Base-by-base conservation (phyloP, 495 filamentous ascomycete species). In the Podospora tetraspora region DNA sequence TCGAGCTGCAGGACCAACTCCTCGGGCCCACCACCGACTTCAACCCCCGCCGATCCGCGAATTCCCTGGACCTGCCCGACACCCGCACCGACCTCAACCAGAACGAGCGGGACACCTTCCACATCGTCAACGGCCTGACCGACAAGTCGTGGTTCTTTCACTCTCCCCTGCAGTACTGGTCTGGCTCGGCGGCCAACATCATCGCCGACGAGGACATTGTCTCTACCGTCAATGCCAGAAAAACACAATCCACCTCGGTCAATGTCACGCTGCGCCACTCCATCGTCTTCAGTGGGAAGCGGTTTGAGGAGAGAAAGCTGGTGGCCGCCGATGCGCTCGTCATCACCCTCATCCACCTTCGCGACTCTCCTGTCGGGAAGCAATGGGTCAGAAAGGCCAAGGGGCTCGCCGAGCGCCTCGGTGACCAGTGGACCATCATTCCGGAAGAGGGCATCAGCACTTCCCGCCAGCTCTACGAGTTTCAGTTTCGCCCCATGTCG, bases 101-200 rank as follows among this genome's bases (percentile, higher is more conserved):
- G 5, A 71, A 76, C 16, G 75, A 84, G 64, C 79, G 85, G 12
- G 83, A 86, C 58, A 66, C 79, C 7, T 80, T 82, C 43, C 84
- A 86, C 72, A 79, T 82, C 61, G 75, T 76, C 65, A 85, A 86
- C 68, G 83, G 83, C 29, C 68, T 84, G 61, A 85, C 79, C 19
- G 79, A 84, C 68, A 76, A 84, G 34, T 83, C 84, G 3, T 86
- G 84, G 84, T 88, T 89, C 68, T 89, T 89, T 70, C 89, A 92
- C 72, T 91, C 90, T 12, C 89, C 90, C 24, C 77, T 92, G 24
- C 85, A 91, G 75, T 91, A 91, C 72, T 92, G 90, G 90, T 85
- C 86, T 57, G 89, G 87, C 70, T 89, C 87, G 16, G 71, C 79
- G 22, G 75, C 81, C 1, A 79, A 79, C 7, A 84, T 92, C 64